These are phyloP conservation scores for Fusarium udum DNA, from an alignment of 2,329 filamentous ascomycete species.

Conservation along the genomic window DNA sequence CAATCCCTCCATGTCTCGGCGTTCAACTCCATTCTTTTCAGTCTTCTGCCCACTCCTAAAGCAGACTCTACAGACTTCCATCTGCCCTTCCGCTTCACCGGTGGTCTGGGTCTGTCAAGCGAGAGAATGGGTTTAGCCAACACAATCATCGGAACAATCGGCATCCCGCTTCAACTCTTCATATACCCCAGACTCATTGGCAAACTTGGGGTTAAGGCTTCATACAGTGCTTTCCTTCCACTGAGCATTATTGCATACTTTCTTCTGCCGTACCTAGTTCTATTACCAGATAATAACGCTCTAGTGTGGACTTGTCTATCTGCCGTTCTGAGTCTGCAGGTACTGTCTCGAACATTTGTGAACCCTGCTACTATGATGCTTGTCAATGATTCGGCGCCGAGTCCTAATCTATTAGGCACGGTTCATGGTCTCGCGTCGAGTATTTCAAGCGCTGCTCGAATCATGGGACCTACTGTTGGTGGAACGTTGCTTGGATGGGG, in stretches of 20 bases:
- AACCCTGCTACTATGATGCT: slow-evolving; percentile 67
- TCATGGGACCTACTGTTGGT: slow-evolving; percentile 60
- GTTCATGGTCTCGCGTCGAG: slow-evolving; percentile 65
- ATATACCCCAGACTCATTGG: slow-evolving; percentile 28
- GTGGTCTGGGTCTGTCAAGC: slow-evolving; percentile 79
- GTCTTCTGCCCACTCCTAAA: slow-evolving; percentile 79
- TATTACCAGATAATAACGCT: slow-evolving; percentile 45
- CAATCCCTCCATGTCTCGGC: slow-evolving; percentile 78
- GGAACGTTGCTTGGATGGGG: slow-evolving; percentile 61
- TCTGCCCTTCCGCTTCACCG: slow-evolving; percentile 72
- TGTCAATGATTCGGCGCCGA: slow-evolving; percentile 68
- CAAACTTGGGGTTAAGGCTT: slow-evolving; percentile 13
- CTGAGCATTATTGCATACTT: slow-evolving; percentile 73
- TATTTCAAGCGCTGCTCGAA: slow-evolving; percentile 60
- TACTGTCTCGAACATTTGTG: slow-evolving; percentile 76
- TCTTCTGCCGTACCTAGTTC: slow-evolving; percentile 72
- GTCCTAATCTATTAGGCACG: slow-evolving; percentile 66
- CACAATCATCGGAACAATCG: slow-evolving; percentile 78
- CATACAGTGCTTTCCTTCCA: slow-evolving; percentile 15
- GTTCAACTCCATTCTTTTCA: slow-evolving; percentile 79
- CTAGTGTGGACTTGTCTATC: not conserved
- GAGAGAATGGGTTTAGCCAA: slow-evolving; percentile 79
- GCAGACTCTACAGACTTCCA: slow-evolving; percentile 54
- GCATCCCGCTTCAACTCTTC: slow-evolving; percentile 67
- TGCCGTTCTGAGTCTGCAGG: slow-evolving; percentile 72